Percentiles rank a stretch among this genome's conserved stretches.
Evolutionary conservation across 164 flowering plant species (phyloP).

Genomic region (grape (Vitis vinifera)): ASM3070453v1 NC_081805.1:7491001-7491500

Average conservation of each 20-base stretch:
- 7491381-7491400: neutral
- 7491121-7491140: conserved; percentile 1
- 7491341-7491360: neutral
- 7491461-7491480: conserved; percentile 39
- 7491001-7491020: too few relatives aligned
- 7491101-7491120: neutral
- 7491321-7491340: neutral
- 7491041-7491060: too few relatives aligned
- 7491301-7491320: neutral
- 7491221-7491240: neutral
- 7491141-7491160: neutral
- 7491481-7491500: conserved; percentile 15
- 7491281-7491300: neutral
- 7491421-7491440: neutral
- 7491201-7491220: too few relatives aligned
- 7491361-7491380: neutral
- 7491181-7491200: neutral
- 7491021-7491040: too few relatives aligned
- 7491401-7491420: neutral
- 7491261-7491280: neutral
- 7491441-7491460: neutral
- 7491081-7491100: neutral
- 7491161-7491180: neutral
- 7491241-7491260: neutral
- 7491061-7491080: too few relatives aligned